phyloP scores from a whole-genome alignment of 768 basidiomycete genomes.

The Pisolithus sp. region DNA sequence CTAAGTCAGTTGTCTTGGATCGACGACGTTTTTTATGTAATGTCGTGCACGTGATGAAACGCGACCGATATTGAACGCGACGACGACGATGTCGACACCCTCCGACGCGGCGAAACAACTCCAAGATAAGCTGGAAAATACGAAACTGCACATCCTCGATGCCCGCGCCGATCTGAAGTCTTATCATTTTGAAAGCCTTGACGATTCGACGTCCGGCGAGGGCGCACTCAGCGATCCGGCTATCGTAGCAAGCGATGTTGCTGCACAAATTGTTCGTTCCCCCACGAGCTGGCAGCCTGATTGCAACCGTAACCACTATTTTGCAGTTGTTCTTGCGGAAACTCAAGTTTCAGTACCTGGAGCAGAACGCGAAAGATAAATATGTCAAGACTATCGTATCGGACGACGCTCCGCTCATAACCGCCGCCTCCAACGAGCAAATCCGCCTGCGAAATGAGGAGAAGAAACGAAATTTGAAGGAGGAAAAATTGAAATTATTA shows the following conservation, averaged over 20 bases:
- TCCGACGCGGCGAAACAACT: slow-evolving; percentile 19
- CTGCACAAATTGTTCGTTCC: slow-evolving; percentile 51
- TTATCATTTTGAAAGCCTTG: slow-evolving; percentile 24
- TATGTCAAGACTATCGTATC: slow-evolving; percentile 84
- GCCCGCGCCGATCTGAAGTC: slow-evolving; percentile 18
- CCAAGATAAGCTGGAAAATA: slow-evolving; percentile 21
- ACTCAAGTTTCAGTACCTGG: slow-evolving; percentile 84
- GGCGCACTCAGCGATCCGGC: slow-evolving; percentile 43
- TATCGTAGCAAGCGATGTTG: slow-evolving; percentile 51
- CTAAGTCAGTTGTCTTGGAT: too few species aligned
- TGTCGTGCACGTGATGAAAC: slow-evolving; percentile 2
- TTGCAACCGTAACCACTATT: slow-evolving; percentile 2
- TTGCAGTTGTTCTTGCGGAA: slow-evolving; percentile 66
- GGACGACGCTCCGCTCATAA: slow-evolving; percentile 77
- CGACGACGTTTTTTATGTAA: too few species aligned
- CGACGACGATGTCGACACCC: slow-evolving; percentile 11
- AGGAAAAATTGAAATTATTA: slow-evolving; percentile 54
- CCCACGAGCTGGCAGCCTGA: neutral
- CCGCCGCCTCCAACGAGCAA: slow-evolving; percentile 71
- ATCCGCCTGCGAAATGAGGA: slow-evolving; percentile 53
- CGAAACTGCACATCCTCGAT: slow-evolving; percentile 17
- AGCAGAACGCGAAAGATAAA: slow-evolving; percentile 86
- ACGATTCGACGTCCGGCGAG: slow-evolving; percentile 20
- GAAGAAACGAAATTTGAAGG: slow-evolving; percentile 66
- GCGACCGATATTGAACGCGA: neutral